A percentile compares a stretch with the other conserved stretches of the same genome.
These are phyloP conservation scores for Ogataea parapolymorpha DNA, from an alignment of 805 yeast species.

Conservation along the genomic window DNA sequence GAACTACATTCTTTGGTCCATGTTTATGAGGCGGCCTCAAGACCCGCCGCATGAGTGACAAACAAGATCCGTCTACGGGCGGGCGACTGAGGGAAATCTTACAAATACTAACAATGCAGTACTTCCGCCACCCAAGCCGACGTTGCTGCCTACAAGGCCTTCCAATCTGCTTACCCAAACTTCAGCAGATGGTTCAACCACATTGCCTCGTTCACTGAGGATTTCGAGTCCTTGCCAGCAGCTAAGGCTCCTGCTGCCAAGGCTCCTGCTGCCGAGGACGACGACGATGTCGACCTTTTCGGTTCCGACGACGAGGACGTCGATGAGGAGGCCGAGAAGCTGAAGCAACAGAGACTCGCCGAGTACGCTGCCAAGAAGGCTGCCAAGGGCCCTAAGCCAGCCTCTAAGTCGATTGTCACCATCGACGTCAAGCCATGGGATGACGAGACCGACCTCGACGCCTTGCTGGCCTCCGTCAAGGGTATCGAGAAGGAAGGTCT, in stretches of 20 bases:
- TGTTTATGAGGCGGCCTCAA: slow-evolving; percentile 94
- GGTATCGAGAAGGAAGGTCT: slow-evolving; percentile 87
- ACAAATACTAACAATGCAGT: slow-evolving; percentile 39
- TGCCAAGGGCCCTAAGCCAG: slow-evolving; percentile 88
- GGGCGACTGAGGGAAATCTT: slow-evolving; percentile 34
- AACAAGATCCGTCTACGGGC: slow-evolving; percentile 35
- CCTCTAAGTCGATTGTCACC: slow-evolving; percentile 97
- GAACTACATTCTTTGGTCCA: slow-evolving; percentile 69
- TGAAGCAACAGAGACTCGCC: slow-evolving; percentile 97
- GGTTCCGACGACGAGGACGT: slow-evolving; percentile 93
- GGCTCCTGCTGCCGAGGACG: slow-evolving; percentile 71
- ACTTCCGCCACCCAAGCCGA: slow-evolving; percentile 93
- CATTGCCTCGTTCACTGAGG: slow-evolving; percentile 89
- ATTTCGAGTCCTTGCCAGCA: slow-evolving; percentile 79
- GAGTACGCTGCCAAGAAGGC: slow-evolving; percentile 98
- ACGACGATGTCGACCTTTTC: slow-evolving; percentile 90
- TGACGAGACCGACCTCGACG: slow-evolving; percentile 95
- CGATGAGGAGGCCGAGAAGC: slow-evolving; percentile 95
- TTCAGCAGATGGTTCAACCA: slow-evolving; percentile 99
- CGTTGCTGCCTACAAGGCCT: slow-evolving; percentile 90
- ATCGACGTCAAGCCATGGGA: slow-evolving; percentile 99
- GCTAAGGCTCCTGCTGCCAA: slow-evolving; percentile 44
- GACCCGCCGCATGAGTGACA: slow-evolving; percentile 95
- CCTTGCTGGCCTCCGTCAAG: slow-evolving; percentile 83
- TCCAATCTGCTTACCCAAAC: slow-evolving; percentile 87